A percentile compares a stretch with the other conserved stretches of the same genome.
Conservation (phyloP, 495 filamentous ascomycete genomes). For the Tuber umbilicatum region DNA sequence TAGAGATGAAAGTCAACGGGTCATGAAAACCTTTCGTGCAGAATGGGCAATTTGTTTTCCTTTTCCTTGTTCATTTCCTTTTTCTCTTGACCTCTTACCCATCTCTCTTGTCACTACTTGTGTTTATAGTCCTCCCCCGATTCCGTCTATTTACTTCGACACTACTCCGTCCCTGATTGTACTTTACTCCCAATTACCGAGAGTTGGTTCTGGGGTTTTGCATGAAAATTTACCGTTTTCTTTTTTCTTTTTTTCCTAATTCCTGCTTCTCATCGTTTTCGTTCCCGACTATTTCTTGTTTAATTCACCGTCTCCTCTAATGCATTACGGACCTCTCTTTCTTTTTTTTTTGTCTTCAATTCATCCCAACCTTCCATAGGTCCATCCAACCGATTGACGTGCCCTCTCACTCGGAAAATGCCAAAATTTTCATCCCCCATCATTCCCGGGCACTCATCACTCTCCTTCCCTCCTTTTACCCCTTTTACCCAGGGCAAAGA, state of each 20-base stretch:
- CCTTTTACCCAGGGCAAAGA: neutral
- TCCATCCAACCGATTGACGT: neutral
- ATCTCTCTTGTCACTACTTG: neutral
- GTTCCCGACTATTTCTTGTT: neutral
- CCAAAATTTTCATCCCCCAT: neutral
- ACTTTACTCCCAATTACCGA: neutral
- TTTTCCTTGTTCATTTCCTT: neutral
- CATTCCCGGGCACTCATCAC: neutral
- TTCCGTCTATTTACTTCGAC: neutral
- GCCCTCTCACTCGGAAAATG: neutral
- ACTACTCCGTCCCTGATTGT: neutral
- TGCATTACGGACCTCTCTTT: neutral
- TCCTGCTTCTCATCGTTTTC: neutral
- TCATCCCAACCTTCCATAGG: neutral
- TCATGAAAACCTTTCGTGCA: constrained; percentile 13
- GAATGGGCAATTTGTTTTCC: neutral
- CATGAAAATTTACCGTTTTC: neutral
- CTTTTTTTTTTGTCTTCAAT: neutral
- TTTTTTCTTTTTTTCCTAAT: neutral
- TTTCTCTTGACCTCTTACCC: neutral
- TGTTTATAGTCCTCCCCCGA: constrained; percentile 2
- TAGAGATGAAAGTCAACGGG: constrained; percentile 34
- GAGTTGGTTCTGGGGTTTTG: neutral
- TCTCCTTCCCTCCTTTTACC: neutral
- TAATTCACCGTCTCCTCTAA: neutral